A percentile compares a stretch with the other conserved stretches of the same genome.
Evolutionary conservation across 345 rosid genomes (phyloP).

Genomic region (Gossypium rotundifolium): DNA sequence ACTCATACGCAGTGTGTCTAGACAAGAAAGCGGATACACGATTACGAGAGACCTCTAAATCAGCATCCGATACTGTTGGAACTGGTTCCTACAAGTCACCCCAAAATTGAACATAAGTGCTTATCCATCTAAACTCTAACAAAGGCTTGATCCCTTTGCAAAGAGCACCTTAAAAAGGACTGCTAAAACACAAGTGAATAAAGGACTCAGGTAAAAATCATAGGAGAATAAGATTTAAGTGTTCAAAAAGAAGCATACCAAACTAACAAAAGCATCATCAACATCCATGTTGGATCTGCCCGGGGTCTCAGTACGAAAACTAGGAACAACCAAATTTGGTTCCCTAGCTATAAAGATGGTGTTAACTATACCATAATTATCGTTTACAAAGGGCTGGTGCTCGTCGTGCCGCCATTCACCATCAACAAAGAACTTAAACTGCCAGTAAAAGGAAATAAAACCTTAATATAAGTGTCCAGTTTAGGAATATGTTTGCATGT

Average conservation of each 20-base stretch:
- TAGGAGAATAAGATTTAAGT: background rate
- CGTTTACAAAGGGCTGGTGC: constrained; percentile 47
- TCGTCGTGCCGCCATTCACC: constrained; percentile 96
- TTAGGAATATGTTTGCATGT: background rate
- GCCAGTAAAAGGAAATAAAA: constrained; percentile 29
- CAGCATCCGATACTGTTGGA: constrained; percentile 53
- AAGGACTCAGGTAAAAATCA: background rate
- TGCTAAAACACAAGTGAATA: background rate
- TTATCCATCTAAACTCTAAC: background rate
- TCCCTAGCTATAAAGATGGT: constrained; percentile 47
- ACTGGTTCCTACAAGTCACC: constrained; percentile 18
- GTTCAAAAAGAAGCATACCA: constrained; percentile 32
- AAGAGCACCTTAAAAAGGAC: background rate
- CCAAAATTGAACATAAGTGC: background rate
- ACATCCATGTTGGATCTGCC: constrained; percentile 68
- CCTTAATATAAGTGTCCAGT: constrained; percentile 13
- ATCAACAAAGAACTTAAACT: constrained; percentile 90
- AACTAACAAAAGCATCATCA: constrained; percentile 45
- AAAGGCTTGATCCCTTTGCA: background rate
- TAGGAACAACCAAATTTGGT: constrained; percentile 33
- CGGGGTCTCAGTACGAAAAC: constrained; percentile 29
- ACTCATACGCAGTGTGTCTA: constrained; percentile 75
- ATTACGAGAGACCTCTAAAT: constrained; percentile 67
- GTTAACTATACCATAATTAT: constrained; percentile 67
- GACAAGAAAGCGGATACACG: constrained; percentile 67